These are phyloP conservation scores for Austroboletus novae-zelandiae DNA, from an alignment of 1,284 basidiomycete species.

Conservation along the genomic window DNA sequence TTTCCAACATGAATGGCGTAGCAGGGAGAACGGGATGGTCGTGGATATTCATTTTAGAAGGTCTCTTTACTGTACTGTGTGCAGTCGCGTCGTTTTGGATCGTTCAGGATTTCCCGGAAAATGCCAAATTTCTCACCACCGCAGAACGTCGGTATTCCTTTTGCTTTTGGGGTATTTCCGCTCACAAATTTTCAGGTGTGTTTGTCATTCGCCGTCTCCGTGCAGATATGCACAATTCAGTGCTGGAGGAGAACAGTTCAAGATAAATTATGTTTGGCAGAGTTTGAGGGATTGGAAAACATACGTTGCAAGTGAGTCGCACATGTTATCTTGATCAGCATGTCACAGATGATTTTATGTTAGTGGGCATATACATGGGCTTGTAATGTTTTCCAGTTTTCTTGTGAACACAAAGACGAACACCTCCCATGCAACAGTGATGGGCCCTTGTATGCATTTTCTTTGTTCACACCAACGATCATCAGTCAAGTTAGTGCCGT, in stretches of 20 bases:
- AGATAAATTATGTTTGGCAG: constrained; percentile 44
- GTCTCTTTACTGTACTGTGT: constrained; percentile 60
- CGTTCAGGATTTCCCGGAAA: constrained; percentile 59
- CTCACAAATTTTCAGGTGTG: constrained; percentile 31
- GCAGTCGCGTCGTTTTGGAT: constrained; percentile 53
- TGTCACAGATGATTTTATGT: background rate
- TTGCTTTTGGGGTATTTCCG: background rate
- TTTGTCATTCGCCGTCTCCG: constrained; percentile 48
- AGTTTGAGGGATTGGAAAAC: constrained; percentile 53
- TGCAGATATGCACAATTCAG: constrained; percentile 47
- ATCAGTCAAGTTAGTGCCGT: constrained; percentile 40
- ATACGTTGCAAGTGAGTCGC: constrained; percentile 42
- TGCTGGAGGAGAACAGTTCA: constrained; percentile 49
- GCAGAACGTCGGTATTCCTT: constrained; percentile 40
- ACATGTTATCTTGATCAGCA: background rate
- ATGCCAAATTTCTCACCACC: constrained; percentile 52
- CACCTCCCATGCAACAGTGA: constrained; percentile 30
- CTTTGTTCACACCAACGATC: constrained; percentile 54
- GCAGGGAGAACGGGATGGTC: constrained; percentile 51
- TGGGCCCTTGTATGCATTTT: constrained; percentile 53
- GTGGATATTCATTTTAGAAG: constrained; percentile 78
- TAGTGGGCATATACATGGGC: constrained; percentile 49
- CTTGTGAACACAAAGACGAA: background rate
- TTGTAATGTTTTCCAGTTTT: constrained; percentile 31
- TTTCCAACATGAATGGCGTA: constrained; percentile 66